Base-by-base conservation (phyloP, 495 filamentous ascomycete genomes). In the Rhypophila decipiens region DNA sequence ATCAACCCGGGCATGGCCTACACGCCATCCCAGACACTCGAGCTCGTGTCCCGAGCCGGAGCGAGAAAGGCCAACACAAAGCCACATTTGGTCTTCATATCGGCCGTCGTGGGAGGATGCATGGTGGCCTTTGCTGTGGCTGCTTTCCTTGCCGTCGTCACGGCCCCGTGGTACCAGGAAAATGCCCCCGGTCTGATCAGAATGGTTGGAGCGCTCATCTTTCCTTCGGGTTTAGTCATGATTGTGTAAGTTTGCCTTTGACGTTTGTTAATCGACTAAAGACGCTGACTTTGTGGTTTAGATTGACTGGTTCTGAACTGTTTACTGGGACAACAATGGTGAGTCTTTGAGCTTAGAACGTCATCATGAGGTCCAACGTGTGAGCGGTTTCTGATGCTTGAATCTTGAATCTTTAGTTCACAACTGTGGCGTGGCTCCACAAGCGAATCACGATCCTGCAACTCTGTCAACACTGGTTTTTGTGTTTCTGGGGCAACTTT, bases 401-500 rank as follows among this genome's bases (percentile, higher is more conserved):
- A n/a, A n/a, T n/a, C 27, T 7, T 31, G 27, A 31, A 13, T n/a
- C n/a, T 31, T 31, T 31, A 31, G 77, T 80, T 71, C 39, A 81
- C 77, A 1, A 75, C 72, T 0, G 60, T 80, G n/a, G 75, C 80
- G 0, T 61, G 65, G 3, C 63, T 81, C 0, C 76, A 83, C 46
- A 65, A 73, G 22, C 67, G 75, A 21, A 50, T 81, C 12, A 61
- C 74, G 2, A 50, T 77, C 52, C 51, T 56, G 20, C 72, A 73
- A 46, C 68, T 82, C 66, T 46, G 79, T 0, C 49, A 70, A 9
- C 75, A 79, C 46, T 82, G 76, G 78, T 54, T 71, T 36, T 52
- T 83, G 10, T 78, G 75, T 17, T 84, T 81, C 60, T 72, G 72
- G 44, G 80, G 76, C 1, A 85, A 83, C 57, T 50, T 85, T 7